Percentiles rank a stretch among this genome's conserved stretches.
These are phyloP conservation scores for Pneumocystis canis DNA, from an alignment of 1,139 yeast species.

Conservation along the genomic window DNA sequence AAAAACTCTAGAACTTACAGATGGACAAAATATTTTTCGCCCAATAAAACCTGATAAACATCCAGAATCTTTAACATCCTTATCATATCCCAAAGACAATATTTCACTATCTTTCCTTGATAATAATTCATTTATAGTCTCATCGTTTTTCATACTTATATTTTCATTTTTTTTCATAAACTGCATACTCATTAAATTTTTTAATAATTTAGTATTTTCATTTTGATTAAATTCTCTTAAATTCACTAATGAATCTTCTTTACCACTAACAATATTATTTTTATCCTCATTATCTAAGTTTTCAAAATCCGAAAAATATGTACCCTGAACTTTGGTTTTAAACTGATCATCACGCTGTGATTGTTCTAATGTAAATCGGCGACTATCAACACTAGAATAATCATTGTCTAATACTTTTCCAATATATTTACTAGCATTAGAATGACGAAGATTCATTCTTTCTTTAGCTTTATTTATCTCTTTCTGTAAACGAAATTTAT, in stretches of 20 bases:
- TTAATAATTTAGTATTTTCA: constrained; percentile 40
- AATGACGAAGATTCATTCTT: constrained; percentile 82
- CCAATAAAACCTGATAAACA: neutral
- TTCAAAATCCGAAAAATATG: constrained; percentile 25
- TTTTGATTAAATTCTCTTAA: constrained; percentile 26
- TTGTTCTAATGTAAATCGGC: constrained; percentile 91
- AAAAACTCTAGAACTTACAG: neutral
- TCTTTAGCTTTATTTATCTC: constrained; percentile 72
- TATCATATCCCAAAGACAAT: constrained; percentile 26
- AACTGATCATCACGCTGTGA: constrained; percentile 70
- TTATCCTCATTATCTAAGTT: constrained; percentile 44
- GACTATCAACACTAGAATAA: constrained; percentile 68
- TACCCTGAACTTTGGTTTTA: constrained; percentile 59
- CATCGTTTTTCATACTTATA: constrained; percentile 40
- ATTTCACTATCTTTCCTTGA: constrained; percentile 31
- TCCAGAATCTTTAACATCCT: constrained; percentile 26
- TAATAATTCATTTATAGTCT: constrained; percentile 38
- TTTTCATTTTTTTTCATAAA: constrained; percentile 68
- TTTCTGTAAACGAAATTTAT: constrained; percentile 38
- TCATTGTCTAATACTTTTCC: constrained; percentile 81
- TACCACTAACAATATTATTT: constrained; percentile 29
- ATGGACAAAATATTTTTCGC: neutral
- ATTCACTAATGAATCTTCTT: constrained; percentile 29
- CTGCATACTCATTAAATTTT: constrained; percentile 85
- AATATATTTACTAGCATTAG: constrained; percentile 83